phyloP scores from a whole-genome alignment of 805 yeast species.

The Saccharomyces cerevisiae region DNA sequence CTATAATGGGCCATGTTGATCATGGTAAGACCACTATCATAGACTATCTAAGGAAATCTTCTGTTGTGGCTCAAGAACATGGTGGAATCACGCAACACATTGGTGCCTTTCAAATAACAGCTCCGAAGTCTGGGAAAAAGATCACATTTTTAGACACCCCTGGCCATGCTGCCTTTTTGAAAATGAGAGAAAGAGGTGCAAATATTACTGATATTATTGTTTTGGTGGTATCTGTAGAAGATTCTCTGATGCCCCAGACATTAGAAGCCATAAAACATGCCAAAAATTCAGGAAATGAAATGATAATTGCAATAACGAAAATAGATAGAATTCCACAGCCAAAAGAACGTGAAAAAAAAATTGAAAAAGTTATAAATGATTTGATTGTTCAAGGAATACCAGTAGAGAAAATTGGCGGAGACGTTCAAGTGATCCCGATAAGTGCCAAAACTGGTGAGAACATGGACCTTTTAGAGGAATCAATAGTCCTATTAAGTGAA shows the following conservation, averaged over 20 bases:
- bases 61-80: conserved; percentile 74
- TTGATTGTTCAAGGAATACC: conserved; percentile 70
- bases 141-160: conserved; percentile 95
- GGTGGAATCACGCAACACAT: conserved; percentile 98
- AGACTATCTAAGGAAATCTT: conserved; percentile 76
- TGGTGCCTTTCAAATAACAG: conserved; percentile 88
- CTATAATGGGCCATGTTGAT: conserved; percentile 98
- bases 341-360: conserved; percentile 44
- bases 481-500: conserved; percentile 78
- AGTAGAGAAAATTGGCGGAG: conserved; percentile 92
- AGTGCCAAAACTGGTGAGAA: conserved; percentile 86
- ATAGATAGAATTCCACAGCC: conserved; percentile 56
- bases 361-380: conserved; percentile 71
- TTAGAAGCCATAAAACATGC: conserved; percentile 92
- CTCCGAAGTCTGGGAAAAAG: conserved; percentile 62
- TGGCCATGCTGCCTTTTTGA: conserved; percentile 93
- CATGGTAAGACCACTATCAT: conserved; percentile 95
- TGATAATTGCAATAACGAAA: conserved; percentile 88
- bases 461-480: conserved; percentile 84
- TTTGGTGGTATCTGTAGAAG: conserved; percentile 93
- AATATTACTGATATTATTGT: conserved; percentile 85
- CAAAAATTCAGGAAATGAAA: conserved; percentile 39
- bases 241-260: conserved; percentile 96
- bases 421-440: conserved; percentile 77
- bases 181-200: conserved; percentile 96